Base-by-base conservation (phyloP, 1,284 basidiomycete genomes). In the Fomitopsis schrenkii region DNA sequence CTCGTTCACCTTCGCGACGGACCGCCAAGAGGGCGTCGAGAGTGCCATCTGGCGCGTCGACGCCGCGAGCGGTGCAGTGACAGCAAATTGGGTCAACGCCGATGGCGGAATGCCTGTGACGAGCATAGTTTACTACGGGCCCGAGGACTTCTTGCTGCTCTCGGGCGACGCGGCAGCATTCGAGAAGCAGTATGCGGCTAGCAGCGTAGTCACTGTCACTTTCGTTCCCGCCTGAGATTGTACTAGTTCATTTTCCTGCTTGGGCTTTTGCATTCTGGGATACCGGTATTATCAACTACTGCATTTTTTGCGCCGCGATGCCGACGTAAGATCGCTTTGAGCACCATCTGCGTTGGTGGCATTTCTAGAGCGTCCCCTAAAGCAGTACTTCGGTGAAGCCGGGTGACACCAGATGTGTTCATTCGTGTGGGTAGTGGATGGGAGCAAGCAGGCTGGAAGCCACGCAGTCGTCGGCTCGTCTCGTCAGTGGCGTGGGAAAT, bases 61-160 rank as follows among this genome's bases (percentile, higher is more conserved):
- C 54, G 9, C 42, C 33, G 41, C 55, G 14, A 58, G 19, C 33
- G 59, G 59, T 50, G 48, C 46, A 19, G 45, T 70, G 44, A 57
- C 52, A n/a, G 55, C 65, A 22, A 46, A 62, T 17, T 72, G 70
- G 68, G 48, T 67, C 57, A 71, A 72, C 63, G 30, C 62, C 14
- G 64, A 70, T 58, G 64, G 66, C 38, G 19, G 36, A 8, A 6
- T 35, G 28, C 59, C 59, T n/a, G 44, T 30, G 28, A 55, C 42
- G 30, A 45, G n/a, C 28, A 46, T 59, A 41, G 44, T 56, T 26
- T 60, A 60, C 54, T 48, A 50, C 45, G 44, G 14, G 8, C 19
- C 44, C 15, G 54, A 45, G 33, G 33, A 48, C 44, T 55, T 50
- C 15, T 41, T 60, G 35, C 30, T 60, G 33, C 59, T 60, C 44